Conservation (phyloP, 352 stramenopile genomes). For the Thalassiosira mediterranea region DNA sequence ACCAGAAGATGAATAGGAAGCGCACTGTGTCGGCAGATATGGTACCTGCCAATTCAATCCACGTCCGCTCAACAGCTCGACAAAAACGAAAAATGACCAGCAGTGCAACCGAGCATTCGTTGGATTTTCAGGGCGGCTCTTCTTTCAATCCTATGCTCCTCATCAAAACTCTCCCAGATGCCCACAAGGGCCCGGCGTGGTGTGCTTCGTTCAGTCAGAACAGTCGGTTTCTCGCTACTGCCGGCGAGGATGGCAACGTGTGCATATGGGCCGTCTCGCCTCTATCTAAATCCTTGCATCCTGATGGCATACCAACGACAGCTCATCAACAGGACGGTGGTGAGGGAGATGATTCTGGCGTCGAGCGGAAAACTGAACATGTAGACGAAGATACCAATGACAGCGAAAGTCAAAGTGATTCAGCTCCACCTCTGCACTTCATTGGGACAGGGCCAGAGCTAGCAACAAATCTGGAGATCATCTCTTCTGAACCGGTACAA, state of each 20-base stretch:
- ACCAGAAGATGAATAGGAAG: slow-evolving; percentile 29
- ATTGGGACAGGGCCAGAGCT: slow-evolving; percentile 37
- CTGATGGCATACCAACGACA: slow-evolving; percentile 8
- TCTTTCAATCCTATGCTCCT: slow-evolving; percentile 59
- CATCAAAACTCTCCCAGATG: slow-evolving; percentile 45
- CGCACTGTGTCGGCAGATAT: slow-evolving; percentile 30
- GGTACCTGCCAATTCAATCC: slow-evolving; percentile 38
- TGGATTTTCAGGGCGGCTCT: no score
- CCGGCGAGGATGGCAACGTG: slow-evolving; percentile 53
- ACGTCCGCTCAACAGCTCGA: slow-evolving; percentile 31
- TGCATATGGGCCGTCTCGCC: slow-evolving; percentile 52
- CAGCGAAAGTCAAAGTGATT: slow-evolving; percentile 8
- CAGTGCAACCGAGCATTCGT: background rate
- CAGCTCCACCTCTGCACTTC: slow-evolving; percentile 35
- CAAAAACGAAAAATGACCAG: background rate
- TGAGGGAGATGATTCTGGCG: no score
- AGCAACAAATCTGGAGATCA: slow-evolving; percentile 46
- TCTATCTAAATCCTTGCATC: slow-evolving; percentile 53
- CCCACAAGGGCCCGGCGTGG: slow-evolving; percentile 61
- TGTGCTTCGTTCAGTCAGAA: slow-evolving; percentile 61
- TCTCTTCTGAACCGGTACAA: slow-evolving; percentile 63
- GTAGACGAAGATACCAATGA: slow-evolving; percentile 25
- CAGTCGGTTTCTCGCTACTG: slow-evolving; percentile 67
- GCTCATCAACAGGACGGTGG: no score
- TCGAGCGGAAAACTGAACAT: no score